Evolutionary conservation across 371 early-diverging fungal genomes (phyloP).

Genomic region (Mortierella sp.): DNA sequence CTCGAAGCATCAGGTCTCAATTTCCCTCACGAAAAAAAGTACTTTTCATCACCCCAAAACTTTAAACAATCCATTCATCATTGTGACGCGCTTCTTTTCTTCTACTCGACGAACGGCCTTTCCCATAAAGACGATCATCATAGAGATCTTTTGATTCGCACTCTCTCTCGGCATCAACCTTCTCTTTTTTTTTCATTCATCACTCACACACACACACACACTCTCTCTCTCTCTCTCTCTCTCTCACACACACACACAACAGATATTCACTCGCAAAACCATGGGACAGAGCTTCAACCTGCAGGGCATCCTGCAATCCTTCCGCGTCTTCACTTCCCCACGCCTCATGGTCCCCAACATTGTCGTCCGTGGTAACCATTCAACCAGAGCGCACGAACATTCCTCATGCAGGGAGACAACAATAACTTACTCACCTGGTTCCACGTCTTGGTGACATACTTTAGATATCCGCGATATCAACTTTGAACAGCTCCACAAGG

Average conservation of each 20-base stretch:
- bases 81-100: conserved; percentile 9
- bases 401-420: not conserved
- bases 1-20: too few species aligned
- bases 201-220: not conserved
- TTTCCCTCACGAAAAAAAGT: not conserved
- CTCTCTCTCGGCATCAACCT: not conserved
- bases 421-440: not conserved
- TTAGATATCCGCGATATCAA: conserved; percentile 80
- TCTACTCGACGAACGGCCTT: not conserved
- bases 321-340: conserved; percentile 72
- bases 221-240: not conserved
- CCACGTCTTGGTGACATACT: not conserved
- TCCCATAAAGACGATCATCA: too few species aligned
- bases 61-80: not conserved
- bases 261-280: not conserved
- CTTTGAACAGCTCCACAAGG: conserved; percentile 67
- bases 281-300: conserved; percentile 89
- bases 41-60: not conserved
- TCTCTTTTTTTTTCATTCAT: not conserved
- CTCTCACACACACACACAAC: not conserved
- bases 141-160: too few species aligned
- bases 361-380: conserved; percentile 72
- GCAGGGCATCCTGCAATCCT: conserved; percentile 72
- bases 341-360: conserved; percentile 82
- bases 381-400: not conserved